Evolutionary conservation across 257 asterid species (phyloP), one percentile per base, ranked within the genome.

Genomic region (Solanum etuberosum): DNA sequence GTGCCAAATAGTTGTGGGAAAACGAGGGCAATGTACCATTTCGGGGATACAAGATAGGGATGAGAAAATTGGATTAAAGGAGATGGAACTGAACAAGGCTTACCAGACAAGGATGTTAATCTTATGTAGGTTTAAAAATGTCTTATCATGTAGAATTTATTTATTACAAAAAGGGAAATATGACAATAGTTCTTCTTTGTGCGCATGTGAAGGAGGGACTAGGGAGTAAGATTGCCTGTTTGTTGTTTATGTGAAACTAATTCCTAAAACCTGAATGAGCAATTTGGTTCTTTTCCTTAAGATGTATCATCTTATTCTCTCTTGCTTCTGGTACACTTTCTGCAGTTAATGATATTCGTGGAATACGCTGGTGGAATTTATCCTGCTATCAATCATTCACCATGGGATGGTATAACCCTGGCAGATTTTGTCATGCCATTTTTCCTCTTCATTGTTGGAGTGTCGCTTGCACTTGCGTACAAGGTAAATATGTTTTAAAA

Each of bases 371-470:
- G 98, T 74, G 94, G 95, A 80, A 48, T 93, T 51, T 74, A 93
- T 59, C 98, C 98, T 43, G 73, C 91, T 63, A 94, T 94, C 89
- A 94, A 93, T 90, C 98, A 94, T 86, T 92, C 98, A 25, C 98
- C 96, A 15, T 94, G 98, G 98, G 86, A 92, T 70, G 98, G 98
- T 63, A 82, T 93, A 90, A 94, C 98, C 34, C 91, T 94, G 38
- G 98, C 98, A 5, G 98, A 94, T 92, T 88, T 92, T 65, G 98
- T 94, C 73, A 92, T 94, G 95, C 98, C 98, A 25, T 92, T 94
- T 92, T 94, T 94, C 89, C 94, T 94, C 83, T 94, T 93, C 88
- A 92, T 93, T 92, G 98, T 93, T 88, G 98, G 98, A 37, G 89
- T 93, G 42, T 93, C 98, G 14, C 93, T 94, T 86, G 95, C 89